These are phyloP conservation scores for Phaeolepiota aurea DNA, from an alignment of 768 basidiomycete species.

Conservation along the genomic window DNA sequence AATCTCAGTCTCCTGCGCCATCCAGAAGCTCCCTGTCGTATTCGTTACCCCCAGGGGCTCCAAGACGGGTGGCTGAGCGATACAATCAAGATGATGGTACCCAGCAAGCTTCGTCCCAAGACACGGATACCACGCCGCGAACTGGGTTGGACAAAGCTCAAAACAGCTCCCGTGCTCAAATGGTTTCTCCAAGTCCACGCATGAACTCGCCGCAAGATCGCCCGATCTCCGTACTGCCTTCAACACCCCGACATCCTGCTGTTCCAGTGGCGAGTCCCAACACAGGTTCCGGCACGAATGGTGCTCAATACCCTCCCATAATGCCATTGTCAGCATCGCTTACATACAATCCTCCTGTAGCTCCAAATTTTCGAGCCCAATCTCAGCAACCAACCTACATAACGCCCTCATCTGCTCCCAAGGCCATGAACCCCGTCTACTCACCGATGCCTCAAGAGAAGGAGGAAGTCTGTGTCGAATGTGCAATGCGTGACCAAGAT, in stretches of 20 bases:
- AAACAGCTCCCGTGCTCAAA: slow-evolving; percentile 15
- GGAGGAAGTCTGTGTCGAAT: slow-evolving; percentile 91
- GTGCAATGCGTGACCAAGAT: slow-evolving; percentile 97
- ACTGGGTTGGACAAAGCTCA: slow-evolving; percentile 19
- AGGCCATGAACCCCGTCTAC: slow-evolving; percentile 54
- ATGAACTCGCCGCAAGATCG: slow-evolving; percentile 12
- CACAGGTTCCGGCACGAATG: slow-evolving; percentile 17
- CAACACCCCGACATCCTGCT: slow-evolving; percentile 38
- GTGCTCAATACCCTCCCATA: slow-evolving; percentile 29
- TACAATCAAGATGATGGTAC: slow-evolving; percentile 39
- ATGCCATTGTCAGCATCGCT: slow-evolving; percentile 54
- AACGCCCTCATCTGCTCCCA: slow-evolving; percentile 43
- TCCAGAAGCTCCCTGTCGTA: slow-evolving; percentile 33
- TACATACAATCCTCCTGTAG: slow-evolving; percentile 55
- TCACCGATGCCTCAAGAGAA: slow-evolving; percentile 47
- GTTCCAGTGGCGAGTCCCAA: slow-evolving; percentile 27
- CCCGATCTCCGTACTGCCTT: slow-evolving; percentile 25
- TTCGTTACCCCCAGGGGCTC: slow-evolving; percentile 30
- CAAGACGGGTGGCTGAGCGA: slow-evolving; percentile 41
- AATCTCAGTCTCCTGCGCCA: slow-evolving; percentile 24
- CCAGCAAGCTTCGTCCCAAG: slow-evolving; percentile 24
- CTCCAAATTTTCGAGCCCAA: slow-evolving; percentile 57
- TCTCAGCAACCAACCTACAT: slow-evolving; percentile 76
- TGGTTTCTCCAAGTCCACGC: slow-evolving; percentile 9
- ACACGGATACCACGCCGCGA: slow-evolving; percentile 24